Evolutionary conservation across 495 filamentous ascomycete species (phyloP).

Genomic region (Bacidia gigantensis): DNA sequence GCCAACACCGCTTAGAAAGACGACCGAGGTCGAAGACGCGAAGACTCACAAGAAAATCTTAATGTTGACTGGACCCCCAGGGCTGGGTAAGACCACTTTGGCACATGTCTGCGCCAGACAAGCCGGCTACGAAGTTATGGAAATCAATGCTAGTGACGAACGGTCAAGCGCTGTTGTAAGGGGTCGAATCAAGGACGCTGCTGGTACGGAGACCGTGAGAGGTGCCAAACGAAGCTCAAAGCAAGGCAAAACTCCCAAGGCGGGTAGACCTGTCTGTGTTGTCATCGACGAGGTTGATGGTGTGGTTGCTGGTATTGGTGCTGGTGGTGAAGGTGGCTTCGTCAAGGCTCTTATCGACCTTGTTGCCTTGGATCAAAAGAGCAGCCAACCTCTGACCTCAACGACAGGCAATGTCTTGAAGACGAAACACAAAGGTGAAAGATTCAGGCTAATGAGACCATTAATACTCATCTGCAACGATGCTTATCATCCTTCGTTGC

Average conservation of each 20-base stretch:
- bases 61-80: constrained; percentile 78
- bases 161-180: constrained; percentile 68
- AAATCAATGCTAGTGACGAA: constrained; percentile 79
- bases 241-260: constrained; percentile 49
- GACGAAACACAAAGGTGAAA: constrained; percentile 57
- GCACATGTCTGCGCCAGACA: constrained; percentile 93
- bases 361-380: constrained; percentile 72
- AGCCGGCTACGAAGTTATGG: constrained; percentile 86
- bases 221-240: constrained; percentile 54
- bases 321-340: constrained; percentile 67
- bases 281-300: constrained; percentile 96
- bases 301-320: constrained; percentile 65
- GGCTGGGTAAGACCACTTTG: constrained; percentile 88
- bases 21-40: constrained; percentile 23
- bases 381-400: constrained; percentile 34
- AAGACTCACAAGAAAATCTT: constrained; percentile 71
- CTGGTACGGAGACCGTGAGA: constrained; percentile 86
- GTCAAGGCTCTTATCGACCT: constrained; percentile 90
- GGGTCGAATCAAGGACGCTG: constrained; percentile 71
- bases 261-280: constrained; percentile 80
- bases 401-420: constrained; percentile 23
- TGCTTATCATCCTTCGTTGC: constrained; percentile 82
- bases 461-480: constrained; percentile 95
- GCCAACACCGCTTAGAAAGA: constrained; percentile 33
- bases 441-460: constrained; percentile 73